Conservation (phyloP, 139 green algal species). For the Chloropicon primus region DNA sequence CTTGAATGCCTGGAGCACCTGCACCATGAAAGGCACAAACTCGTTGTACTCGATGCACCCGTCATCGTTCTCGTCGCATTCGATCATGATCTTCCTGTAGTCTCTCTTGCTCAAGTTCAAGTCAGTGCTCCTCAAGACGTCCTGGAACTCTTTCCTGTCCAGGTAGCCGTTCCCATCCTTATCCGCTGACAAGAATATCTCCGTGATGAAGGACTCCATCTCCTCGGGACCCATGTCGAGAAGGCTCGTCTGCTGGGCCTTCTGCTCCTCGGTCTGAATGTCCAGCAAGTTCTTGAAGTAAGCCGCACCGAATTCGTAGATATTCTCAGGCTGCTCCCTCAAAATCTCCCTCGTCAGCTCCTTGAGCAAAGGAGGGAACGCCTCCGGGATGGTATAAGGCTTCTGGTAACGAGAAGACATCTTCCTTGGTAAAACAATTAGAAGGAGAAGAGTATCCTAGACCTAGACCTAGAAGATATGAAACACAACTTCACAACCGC, state of each 20-base stretch:
- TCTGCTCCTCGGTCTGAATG: neutral
- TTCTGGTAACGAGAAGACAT: slow-evolving; percentile 55
- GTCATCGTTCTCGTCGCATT: neutral
- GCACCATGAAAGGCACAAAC: slow-evolving; percentile 22
- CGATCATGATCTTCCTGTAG: neutral
- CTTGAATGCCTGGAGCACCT: slow-evolving; percentile 5
- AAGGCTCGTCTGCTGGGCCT: neutral
- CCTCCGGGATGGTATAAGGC: slow-evolving; percentile 37
- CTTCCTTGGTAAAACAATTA: neutral
- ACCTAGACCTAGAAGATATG: neutral
- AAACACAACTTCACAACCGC: too few relatives aligned
- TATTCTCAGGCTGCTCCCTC: slow-evolving; percentile 42
- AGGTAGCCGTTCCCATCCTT: slow-evolving; percentile 31
- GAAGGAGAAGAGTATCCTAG: neutral
- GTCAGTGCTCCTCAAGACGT: slow-evolving; percentile 20
- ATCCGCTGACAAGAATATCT: slow-evolving; percentile 36
- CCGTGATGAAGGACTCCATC: slow-evolving; percentile 20
- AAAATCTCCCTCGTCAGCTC: slow-evolving; percentile 40
- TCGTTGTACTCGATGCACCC: slow-evolving; percentile 5
- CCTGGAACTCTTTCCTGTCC: slow-evolving; percentile 33
- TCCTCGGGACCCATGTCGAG: slow-evolving; percentile 7
- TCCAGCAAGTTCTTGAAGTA: slow-evolving; percentile 41
- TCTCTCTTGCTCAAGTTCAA: slow-evolving; percentile 7
- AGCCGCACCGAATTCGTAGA: slow-evolving; percentile 50
- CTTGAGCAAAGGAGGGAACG: slow-evolving; percentile 47